Base-by-base conservation (phyloP, 257 asterid genomes). In the Solanum phureja region DNA sequence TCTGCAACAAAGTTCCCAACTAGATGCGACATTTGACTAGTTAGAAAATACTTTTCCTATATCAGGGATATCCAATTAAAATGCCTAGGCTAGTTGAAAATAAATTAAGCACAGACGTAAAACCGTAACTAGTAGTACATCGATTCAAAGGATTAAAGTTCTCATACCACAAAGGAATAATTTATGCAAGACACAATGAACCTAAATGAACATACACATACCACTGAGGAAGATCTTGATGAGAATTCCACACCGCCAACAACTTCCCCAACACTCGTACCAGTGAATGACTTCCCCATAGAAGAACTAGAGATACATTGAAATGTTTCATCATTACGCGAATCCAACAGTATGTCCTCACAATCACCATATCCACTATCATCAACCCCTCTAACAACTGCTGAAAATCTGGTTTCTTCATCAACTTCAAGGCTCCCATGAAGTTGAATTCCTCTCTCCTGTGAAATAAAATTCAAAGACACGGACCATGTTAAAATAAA, bases 371-470 rank as follows among this genome's bases (percentile, higher is more conserved):
- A 93, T 58, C 98, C 99, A 90, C 98, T 92, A 92, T 95, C 99
- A 86, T 96, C 98, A 62, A 90, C 92, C 82, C 89, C 90, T 88
- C 98, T 94, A 81, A 81, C 81, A 86, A 97, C 99, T 8, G 99
- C 94, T 21, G 99, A 96, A 87, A 87, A 96, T 88, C 96, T 92
- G 12, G 98, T 93, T 94, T 96, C 99, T 90, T 97, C 99, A 86
- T 97, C 99, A 87, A 96, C 84, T 75, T 96, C 99, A 87, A 92
- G 91, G 87, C 87, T 91, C 35, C 90, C 99, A 27, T 91, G 92
- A 13, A 96, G 93, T 83, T 91, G 93, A 85, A 94, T 89, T 85
- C 99, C 99, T 87, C 99, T 94, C 93, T 96, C 99, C 99, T 97
- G 84, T 34, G 77, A 66, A 81, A 89, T 16, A 91, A 49, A 88